These are phyloP conservation scores for Pythium coloratum DNA, from an alignment of 352 stramenopile species.

Conservation along the genomic window DNA sequence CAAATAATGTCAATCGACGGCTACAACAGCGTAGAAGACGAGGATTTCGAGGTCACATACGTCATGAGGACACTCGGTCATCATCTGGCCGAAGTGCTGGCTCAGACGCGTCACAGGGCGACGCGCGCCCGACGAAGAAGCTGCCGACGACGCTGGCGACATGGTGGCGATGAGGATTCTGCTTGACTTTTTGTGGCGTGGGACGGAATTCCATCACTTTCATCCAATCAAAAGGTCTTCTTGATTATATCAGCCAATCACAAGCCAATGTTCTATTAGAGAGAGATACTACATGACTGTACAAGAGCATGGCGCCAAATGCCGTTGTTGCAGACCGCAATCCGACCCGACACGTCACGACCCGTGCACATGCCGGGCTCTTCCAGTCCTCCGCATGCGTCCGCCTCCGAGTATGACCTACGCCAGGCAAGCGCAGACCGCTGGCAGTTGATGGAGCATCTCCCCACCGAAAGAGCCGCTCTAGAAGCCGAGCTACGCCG, in stretches of 20 bases:
- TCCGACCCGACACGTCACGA: no score
- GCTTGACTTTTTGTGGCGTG: no score
- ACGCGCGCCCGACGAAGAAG: conserved; percentile 14
- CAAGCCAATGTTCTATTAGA: background rate
- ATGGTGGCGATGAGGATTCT: background rate
- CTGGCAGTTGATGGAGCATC: conserved; percentile 15
- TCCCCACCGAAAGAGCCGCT: conserved; percentile 9
- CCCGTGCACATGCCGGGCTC: background rate
- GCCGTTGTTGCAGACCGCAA: no score
- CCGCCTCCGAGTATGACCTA: conserved; percentile 2
- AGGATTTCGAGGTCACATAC: conserved; percentile 29
- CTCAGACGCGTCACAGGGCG: conserved; percentile 53
- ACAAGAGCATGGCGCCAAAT: conserved; percentile 21
- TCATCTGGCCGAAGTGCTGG: conserved; percentile 69
- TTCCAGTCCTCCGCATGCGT: background rate
- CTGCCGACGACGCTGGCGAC: conserved; percentile 1
- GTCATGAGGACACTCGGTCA: conserved; percentile 59
- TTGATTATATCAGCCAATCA: conserved; percentile 9
- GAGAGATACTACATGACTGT: background rate
- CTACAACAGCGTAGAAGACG: conserved; percentile 5
- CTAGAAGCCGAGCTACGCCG: conserved; percentile 15
- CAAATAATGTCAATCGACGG: background rate
- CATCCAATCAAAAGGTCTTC: background rate
- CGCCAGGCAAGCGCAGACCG: conserved; percentile 1
- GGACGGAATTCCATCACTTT: conserved; percentile 4